phyloP scores from a whole-genome alignment of 768 basidiomycete species.

The Wakefieldia striispora region DNA sequence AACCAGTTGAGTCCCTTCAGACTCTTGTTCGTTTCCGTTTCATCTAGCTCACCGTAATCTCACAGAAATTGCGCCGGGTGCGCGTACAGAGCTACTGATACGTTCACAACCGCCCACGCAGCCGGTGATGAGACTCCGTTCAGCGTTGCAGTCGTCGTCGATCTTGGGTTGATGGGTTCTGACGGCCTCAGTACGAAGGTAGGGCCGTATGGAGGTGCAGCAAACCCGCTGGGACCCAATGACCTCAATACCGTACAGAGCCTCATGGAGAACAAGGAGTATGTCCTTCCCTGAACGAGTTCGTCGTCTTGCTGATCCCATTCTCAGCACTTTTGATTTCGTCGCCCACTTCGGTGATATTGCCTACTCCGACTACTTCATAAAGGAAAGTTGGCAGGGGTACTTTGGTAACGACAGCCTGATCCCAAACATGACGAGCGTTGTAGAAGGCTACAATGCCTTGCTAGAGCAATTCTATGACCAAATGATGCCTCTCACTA shows the following conservation, averaged over 20 bases:
- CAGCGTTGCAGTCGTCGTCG: slow-evolving; percentile 23
- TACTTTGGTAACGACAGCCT: slow-evolving; percentile 28
- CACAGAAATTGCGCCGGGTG: slow-evolving; percentile 26
- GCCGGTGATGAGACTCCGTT: slow-evolving; percentile 20
- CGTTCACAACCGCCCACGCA: slow-evolving; percentile 23
- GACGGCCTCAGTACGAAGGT: slow-evolving; percentile 29
- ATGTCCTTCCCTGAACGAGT: neutral
- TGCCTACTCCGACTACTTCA: slow-evolving; percentile 29
- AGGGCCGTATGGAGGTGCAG: slow-evolving; percentile 22
- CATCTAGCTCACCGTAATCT: neutral
- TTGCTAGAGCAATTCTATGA: slow-evolving; percentile 28
- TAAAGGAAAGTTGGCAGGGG: slow-evolving; percentile 29
- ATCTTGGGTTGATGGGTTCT: slow-evolving; percentile 29
- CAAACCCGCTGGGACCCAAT: slow-evolving; percentile 22
- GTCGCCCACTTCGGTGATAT: slow-evolving; percentile 27
- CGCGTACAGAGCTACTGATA: slow-evolving; percentile 24
- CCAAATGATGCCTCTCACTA: slow-evolving; percentile 25
- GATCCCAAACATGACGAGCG: slow-evolving; percentile 23
- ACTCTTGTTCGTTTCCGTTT: neutral
- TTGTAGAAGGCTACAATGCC: slow-evolving; percentile 22
- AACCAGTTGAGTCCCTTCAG: slow-evolving; percentile 19
- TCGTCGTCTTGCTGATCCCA: slow-evolving; percentile 2
- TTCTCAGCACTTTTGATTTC: slow-evolving; percentile 24
- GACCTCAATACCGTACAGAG: slow-evolving; percentile 30
- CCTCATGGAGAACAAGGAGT: slow-evolving; percentile 28